Conservation (phyloP, 441 rosid species). For the Melastoma candidum region DNA sequence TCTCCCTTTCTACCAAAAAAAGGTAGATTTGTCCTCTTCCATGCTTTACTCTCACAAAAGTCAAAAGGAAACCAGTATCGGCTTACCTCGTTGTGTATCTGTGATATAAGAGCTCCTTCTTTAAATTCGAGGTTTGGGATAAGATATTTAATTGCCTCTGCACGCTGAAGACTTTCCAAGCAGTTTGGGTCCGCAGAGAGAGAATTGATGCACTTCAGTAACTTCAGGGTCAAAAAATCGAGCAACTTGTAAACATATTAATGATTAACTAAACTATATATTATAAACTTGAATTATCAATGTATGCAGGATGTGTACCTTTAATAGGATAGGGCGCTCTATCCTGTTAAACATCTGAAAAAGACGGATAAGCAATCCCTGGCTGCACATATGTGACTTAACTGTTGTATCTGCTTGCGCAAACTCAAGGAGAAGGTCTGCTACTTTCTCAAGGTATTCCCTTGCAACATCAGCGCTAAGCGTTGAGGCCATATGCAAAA, state of each 20-base stretch:
- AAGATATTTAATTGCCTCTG: conserved; percentile 90
- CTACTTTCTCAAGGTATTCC: conserved; percentile 92
- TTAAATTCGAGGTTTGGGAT: conserved; percentile 95
- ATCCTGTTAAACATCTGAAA: conserved; percentile 91
- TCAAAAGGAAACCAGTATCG: neutral
- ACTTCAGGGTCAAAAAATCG: conserved; percentile 28
- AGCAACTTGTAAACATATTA: conserved; percentile 3
- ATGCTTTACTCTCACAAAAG: no score
- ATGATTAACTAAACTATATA: conserved; percentile 7
- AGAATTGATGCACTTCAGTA: conserved; percentile 73
- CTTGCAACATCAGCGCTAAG: conserved; percentile 73
- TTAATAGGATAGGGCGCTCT: conserved; percentile 80
- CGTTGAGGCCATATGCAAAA: conserved; percentile 78
- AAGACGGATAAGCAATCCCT: conserved; percentile 86
- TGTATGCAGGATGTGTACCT: conserved; percentile 32
- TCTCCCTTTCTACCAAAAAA: no score
- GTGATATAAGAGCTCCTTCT: conserved; percentile 69
- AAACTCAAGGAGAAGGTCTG: conserved; percentile 93
- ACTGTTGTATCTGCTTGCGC: conserved; percentile 91
- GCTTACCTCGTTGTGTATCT: conserved; percentile 77
- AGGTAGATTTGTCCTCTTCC: no score
- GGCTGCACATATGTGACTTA: conserved; percentile 90
- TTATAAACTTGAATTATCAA: conserved; percentile 6
- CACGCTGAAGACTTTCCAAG: conserved; percentile 97
- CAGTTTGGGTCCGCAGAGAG: conserved; percentile 93